These are phyloP conservation scores for Daldinia decipiens DNA, from an alignment of 495 filamentous ascomycete genomes.

Conservation along the genomic window DNA sequence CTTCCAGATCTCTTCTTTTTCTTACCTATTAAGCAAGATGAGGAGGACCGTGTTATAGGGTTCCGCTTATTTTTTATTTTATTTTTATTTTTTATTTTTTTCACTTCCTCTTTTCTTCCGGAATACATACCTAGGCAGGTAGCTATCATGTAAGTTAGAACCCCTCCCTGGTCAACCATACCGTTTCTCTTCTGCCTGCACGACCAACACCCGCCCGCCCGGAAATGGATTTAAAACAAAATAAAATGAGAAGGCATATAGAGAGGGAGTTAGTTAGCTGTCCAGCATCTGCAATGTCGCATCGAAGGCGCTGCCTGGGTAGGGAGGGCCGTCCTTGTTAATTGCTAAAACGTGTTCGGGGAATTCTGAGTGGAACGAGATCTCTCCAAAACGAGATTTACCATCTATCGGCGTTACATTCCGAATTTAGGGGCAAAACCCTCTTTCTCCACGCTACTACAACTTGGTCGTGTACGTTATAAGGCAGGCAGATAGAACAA, in stretches of 20 bases:
- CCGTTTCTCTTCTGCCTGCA: conserved; percentile 19
- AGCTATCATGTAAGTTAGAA: conserved; percentile 16
- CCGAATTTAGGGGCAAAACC: conserved; percentile 43
- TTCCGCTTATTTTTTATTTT: conserved; percentile 12
- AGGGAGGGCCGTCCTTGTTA: conserved; percentile 44
- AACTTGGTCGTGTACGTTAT: conserved; percentile 37
- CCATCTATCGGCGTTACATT: conserved; percentile 48
- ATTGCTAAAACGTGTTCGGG: conserved; percentile 48
- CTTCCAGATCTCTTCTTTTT: conserved; percentile 3
- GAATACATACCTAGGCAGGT: conserved; percentile 3
- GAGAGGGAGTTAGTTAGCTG: conserved; percentile 8
- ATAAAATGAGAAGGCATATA: conserved; percentile 2
- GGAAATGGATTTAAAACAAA: conserved; percentile 18
- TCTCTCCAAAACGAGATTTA: conserved; percentile 46
- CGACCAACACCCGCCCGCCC: conserved; percentile 19
- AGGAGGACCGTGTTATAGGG: conserved; percentile 16
- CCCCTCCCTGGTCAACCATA: conserved; percentile 17
- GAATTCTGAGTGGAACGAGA: conserved; percentile 47
- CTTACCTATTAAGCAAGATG: conserved; percentile 23
- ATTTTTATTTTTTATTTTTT: conserved; percentile 9
- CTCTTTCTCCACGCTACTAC: conserved; percentile 42
- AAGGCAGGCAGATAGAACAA: conserved; percentile 19
- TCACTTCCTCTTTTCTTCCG: conserved; percentile 17
- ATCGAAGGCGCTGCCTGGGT: conserved; percentile 33
- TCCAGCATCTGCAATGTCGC: conserved; percentile 32